Conservation (phyloP, 2,329 filamentous ascomycete species). For the Penicillium psychrosexuale region DNA sequence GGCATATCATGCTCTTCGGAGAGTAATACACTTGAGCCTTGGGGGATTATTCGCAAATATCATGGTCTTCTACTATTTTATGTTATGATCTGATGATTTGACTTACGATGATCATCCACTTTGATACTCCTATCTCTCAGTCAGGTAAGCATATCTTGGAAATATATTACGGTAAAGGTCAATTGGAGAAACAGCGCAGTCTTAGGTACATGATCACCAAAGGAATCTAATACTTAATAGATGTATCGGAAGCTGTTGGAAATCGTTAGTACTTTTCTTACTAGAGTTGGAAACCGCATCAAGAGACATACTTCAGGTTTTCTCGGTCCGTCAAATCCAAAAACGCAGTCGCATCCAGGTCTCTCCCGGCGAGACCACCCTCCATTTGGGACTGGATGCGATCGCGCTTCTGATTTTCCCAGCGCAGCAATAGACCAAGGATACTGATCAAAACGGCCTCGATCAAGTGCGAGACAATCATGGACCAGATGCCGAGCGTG, state of each 20-base stretch:
- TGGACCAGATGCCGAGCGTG: conserved; percentile 54
- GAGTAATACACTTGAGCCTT: too few species aligned
- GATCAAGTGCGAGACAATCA: conserved; percentile 54
- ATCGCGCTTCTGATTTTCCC: conserved; percentile 52
- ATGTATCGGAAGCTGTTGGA: conserved; percentile 18
- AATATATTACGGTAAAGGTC: too few species aligned
- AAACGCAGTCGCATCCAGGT: conserved; percentile 52
- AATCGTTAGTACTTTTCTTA: background rate
- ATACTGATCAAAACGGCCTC: conserved; percentile 48
- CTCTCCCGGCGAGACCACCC: conserved; percentile 47
- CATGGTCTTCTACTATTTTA: too few species aligned
- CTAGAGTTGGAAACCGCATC: background rate
- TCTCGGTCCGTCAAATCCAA: conserved; percentile 54
- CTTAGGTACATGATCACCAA: background rate
- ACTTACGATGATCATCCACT: too few species aligned
- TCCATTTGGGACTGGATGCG: conserved; percentile 47
- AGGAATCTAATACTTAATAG: conserved; percentile 1
- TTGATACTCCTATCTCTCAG: too few species aligned
- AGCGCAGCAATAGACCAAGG: conserved; percentile 48
- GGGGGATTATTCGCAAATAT: too few species aligned
- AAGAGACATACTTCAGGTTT: conserved; percentile 45
- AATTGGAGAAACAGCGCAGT: too few species aligned
- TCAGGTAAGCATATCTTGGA: too few species aligned
- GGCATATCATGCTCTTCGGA: too few species aligned
- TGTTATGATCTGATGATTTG: too few species aligned